Evolutionary conservation across 371 early-diverging fungal genomes (phyloP), one percentile per base, ranked within the genome.

Genomic region (Mucor indicus): DNA sequence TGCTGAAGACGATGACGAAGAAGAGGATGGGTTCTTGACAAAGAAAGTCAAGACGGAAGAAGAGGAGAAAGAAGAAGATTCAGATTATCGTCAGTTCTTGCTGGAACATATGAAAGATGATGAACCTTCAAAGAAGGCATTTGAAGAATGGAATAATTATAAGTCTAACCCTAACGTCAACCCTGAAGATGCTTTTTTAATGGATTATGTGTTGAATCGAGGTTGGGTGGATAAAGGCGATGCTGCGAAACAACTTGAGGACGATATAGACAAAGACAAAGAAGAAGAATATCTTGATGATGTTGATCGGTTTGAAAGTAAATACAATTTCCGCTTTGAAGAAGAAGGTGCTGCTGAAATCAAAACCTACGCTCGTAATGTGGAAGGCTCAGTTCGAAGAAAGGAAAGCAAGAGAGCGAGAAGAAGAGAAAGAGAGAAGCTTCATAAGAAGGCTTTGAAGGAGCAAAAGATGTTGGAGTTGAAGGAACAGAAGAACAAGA

Each of bases 251-350:
- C 4, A 33, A 11, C 22, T 41, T 9, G 53, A 46, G 3, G n/a
- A n/a, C n/a, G 81, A 75, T 1, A 80, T 83, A 16, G 81, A 43
- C 10, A 23, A 45, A 15, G 42, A 40, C 0, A 77, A 75, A 29
- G 86, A 89, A 35, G 84, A 81, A 58, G 81, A 83, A 41, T 75
- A 79, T 22, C 67, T 86, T 16, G 91, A 90, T 51, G 70, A 77
- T 20, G 85, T 82, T 0, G 96, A 95, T 32, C 77, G 88, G 35
- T 98, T 95, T 59, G 98, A 98, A 69, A 79, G 80, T 42, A 77
- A 83, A 60, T 91, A 91, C 71, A 95, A 96, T 51, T 93, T 92
- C 77, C 82, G 98, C 39, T 96, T 85, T 61, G 94, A 96, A 71
- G 96, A 97, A 67, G 81, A 75, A 31, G 91, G 83, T 24, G 80